Conservation (phyloP, 768 basidiomycete genomes). For the Suillus luteus region DNA sequence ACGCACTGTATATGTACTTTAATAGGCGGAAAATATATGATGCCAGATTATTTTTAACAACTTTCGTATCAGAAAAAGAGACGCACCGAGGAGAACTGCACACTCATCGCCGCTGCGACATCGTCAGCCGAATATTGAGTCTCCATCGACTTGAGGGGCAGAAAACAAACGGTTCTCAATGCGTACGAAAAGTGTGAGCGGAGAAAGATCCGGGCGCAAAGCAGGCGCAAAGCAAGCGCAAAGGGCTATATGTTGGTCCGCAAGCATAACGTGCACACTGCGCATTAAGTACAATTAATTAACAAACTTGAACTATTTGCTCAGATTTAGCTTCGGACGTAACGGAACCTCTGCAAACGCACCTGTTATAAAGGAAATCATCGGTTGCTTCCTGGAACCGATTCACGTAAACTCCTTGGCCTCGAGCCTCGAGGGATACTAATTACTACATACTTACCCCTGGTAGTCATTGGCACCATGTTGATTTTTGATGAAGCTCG, state of each 20-base stretch:
- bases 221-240: not conserved
- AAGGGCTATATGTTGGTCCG: not conserved
- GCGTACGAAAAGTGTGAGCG: not conserved
- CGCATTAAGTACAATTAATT: not conserved
- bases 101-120: conserved; percentile 3
- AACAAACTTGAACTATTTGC: too few species aligned
- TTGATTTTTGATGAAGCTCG: too few species aligned
- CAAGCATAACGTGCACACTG: not conserved
- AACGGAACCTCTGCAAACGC: not conserved
- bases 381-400: too few species aligned
- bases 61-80: not conserved
- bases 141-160: conserved; percentile 1
- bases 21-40: not conserved
- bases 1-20: conserved; percentile 7
- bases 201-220: not conserved
- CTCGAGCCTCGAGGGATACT: too few species aligned
- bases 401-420: too few species aligned
- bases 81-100: not conserved
- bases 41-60: not conserved
- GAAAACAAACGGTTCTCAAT: not conserved
- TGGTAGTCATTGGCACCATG: too few species aligned
- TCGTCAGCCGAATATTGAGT: not conserved
- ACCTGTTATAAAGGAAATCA: not conserved
- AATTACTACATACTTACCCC: too few species aligned
- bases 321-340: not conserved